Conservation (phyloP, 257 asterid species). For the Coffea canephora region DNA sequence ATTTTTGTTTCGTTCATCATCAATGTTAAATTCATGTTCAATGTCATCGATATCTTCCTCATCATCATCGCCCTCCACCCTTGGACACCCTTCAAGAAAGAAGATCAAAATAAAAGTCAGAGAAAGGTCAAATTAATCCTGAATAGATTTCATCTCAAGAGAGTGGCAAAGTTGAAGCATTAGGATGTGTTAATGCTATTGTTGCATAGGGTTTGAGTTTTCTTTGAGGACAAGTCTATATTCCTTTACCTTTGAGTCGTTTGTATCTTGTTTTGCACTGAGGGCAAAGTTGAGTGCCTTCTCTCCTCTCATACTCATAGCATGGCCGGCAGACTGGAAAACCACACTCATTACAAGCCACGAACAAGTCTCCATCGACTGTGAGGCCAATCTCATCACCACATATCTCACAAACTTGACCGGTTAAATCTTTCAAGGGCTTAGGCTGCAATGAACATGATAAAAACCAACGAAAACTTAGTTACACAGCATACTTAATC, state of each 20-base stretch:
- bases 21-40: constrained; percentile 88
- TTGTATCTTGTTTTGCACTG: constrained; percentile 96
- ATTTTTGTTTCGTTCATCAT: constrained; percentile 59
- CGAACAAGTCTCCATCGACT: constrained; percentile 87
- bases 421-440: constrained; percentile 80
- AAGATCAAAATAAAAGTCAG: not conserved
- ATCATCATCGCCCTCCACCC: constrained; percentile 97
- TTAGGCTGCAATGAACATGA: constrained; percentile 59
- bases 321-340: constrained; percentile 94
- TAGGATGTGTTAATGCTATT: not conserved
- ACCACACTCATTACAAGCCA: constrained; percentile 94
- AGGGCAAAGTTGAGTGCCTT: constrained; percentile 85
- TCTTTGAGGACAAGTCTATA: not conserved
- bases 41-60: constrained; percentile 95
- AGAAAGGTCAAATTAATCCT: not conserved
- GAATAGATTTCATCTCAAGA: not conserved
- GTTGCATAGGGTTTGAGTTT: not conserved
- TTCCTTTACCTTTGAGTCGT: constrained; percentile 67
- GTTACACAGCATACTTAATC: not conserved
- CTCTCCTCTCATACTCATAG: constrained; percentile 95
- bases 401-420: constrained; percentile 95
- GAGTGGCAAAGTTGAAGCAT: not conserved
- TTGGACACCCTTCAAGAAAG: constrained; percentile 68
- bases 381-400: constrained; percentile 89
- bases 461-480: not conserved